These are phyloP conservation scores for Apiospora koreana DNA, from an alignment of 2,329 filamentous ascomycete genomes.

Conservation along the genomic window DNA sequence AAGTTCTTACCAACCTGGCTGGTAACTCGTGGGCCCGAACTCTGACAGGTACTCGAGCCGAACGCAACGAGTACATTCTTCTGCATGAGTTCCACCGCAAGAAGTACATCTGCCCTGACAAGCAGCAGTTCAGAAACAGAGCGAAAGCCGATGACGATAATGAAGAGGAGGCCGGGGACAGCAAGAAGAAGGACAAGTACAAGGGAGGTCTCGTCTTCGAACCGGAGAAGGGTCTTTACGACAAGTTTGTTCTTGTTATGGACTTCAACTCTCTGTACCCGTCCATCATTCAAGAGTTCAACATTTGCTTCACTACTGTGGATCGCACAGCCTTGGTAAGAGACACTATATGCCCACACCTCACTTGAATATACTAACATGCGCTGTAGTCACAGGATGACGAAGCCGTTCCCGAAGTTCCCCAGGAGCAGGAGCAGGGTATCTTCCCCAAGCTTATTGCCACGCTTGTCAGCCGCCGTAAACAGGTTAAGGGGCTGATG, in stretches of 20 bases:
- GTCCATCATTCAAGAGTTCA: slow-evolving; percentile 98
- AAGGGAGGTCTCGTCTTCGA: slow-evolving; percentile 99
- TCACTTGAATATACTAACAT: slow-evolving; percentile 29
- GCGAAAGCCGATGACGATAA: slow-evolving; percentile 72
- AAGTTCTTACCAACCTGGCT: slow-evolving; percentile 92
- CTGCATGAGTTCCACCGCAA: slow-evolving; percentile 95
- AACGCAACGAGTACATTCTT: slow-evolving; percentile 98
- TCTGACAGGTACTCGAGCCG: slow-evolving; percentile 89
- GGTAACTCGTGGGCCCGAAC: slow-evolving; percentile 99
- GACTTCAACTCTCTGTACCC: slow-evolving; percentile 99
- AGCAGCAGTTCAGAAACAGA: slow-evolving; percentile 77
- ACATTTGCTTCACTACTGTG: slow-evolving; percentile 99
- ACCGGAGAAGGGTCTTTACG: slow-evolving; percentile 94
- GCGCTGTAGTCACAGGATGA: slow-evolving; percentile 68
- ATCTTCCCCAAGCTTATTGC: slow-evolving; percentile 90
- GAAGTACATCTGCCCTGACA: slow-evolving; percentile 98
- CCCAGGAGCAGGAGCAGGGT: slow-evolving; percentile 74
- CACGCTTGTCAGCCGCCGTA: slow-evolving; percentile 83
- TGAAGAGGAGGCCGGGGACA: slow-evolving; percentile 66
- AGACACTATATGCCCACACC: slow-evolving; percentile 12
- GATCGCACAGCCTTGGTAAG: slow-evolving; percentile 73
- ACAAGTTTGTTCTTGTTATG: slow-evolving; percentile 99
- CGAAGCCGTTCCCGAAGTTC: slow-evolving; percentile 86
- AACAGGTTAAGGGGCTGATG: slow-evolving; percentile 95
- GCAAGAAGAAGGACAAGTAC: slow-evolving; percentile 98